Evolutionary conservation across 1,139 yeast species (phyloP).

Genomic region (Kodamaea derodonti): DNA sequence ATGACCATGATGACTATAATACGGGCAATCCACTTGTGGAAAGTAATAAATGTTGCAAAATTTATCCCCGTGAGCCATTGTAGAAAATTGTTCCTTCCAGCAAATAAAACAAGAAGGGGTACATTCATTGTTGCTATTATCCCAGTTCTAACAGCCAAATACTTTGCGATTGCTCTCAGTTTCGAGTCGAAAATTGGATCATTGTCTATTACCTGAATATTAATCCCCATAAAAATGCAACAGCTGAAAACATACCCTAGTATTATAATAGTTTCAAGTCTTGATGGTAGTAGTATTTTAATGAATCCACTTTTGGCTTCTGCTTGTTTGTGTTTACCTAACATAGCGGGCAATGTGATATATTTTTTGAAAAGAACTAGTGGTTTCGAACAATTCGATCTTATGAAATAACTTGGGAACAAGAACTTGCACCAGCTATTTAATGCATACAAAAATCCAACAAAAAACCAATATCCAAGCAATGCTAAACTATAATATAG

Average conservation of each 20-base stretch:
- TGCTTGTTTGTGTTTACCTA: conserved; percentile 17
- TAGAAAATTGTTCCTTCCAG: conserved; percentile 39
- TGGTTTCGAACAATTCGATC: conserved; percentile 4
- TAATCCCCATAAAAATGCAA: conserved; percentile 10
- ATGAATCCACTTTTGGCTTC: conserved; percentile 5
- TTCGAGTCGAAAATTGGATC: conserved; percentile 7
- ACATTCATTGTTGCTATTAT: conserved; percentile 20
- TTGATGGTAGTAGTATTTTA: conserved; percentile 16
- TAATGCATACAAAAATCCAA: conserved; percentile 10
- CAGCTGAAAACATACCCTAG: conserved; percentile 12
- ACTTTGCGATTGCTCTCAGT: conserved; percentile 8
- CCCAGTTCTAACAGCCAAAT: conserved; percentile 29
- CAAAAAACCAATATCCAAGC: conserved; percentile 13
- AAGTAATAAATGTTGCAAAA: conserved; percentile 30
- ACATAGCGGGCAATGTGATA: conserved; percentile 30
- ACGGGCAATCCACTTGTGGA: conserved; percentile 37
- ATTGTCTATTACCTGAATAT: conserved; percentile 4
- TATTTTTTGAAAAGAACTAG: conserved; percentile 13
- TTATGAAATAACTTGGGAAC: conserved; percentile 11
- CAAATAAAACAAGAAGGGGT: conserved; percentile 28
- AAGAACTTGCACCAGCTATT: conserved; percentile 13
- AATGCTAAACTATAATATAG: conserved; percentile 11
- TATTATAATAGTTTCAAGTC: conserved; percentile 19
- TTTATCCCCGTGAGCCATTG: conserved; percentile 37
- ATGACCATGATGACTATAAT: conserved; percentile 22